Percentiles rank a stretch among this genome's conserved stretches.
Evolutionary conservation across 176 grass and related monocot genomes (phyloP).

Genomic region (Oryza glumipatula): DNA sequence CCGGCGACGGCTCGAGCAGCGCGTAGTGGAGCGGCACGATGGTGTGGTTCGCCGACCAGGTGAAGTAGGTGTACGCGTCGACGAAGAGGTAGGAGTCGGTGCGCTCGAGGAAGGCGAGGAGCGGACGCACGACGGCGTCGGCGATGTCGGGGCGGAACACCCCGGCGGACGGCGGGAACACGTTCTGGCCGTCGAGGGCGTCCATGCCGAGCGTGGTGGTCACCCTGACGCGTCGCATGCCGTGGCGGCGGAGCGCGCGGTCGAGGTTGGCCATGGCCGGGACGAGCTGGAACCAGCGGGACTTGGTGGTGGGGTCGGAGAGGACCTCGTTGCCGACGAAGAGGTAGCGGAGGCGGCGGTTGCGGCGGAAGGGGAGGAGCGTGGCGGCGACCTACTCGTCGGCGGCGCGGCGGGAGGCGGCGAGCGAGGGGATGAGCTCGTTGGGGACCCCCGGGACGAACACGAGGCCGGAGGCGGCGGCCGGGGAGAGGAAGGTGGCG

Average conservation of each 20-base stretch:
- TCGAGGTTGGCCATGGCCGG: constrained; percentile 61
- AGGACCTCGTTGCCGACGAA: constrained; percentile 79
- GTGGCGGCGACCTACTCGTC: constrained; percentile 57
- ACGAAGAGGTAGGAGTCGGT: constrained; percentile 62
- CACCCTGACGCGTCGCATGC: constrained; percentile 48
- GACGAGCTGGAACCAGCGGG: constrained; percentile 55
- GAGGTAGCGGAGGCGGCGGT: constrained; percentile 53
- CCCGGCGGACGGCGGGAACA: constrained; percentile 59
- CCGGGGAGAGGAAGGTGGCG: constrained; percentile 56
- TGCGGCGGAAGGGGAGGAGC: constrained; percentile 51
- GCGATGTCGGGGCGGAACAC: constrained; percentile 59
- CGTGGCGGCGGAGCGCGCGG: constrained; percentile 39
- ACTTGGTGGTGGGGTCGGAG: constrained; percentile 47
- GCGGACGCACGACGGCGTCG: constrained; percentile 42
- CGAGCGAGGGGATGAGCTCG: constrained; percentile 50
- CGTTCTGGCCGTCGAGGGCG: constrained; percentile 42
- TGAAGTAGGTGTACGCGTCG: constrained; percentile 64
- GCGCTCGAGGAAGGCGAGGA: constrained; percentile 53
- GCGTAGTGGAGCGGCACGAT: constrained; percentile 59
- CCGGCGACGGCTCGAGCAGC: constrained; percentile 36
- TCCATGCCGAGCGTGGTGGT: constrained; percentile 65
- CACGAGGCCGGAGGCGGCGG: constrained; percentile 49
- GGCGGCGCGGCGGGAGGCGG: constrained; percentile 48
- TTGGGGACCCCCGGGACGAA: constrained; percentile 63
- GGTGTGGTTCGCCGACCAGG: constrained; percentile 52